phyloP scores from a whole-genome alignment of 768 basidiomycete genomes.

The Tubosaeta sp. region DNA sequence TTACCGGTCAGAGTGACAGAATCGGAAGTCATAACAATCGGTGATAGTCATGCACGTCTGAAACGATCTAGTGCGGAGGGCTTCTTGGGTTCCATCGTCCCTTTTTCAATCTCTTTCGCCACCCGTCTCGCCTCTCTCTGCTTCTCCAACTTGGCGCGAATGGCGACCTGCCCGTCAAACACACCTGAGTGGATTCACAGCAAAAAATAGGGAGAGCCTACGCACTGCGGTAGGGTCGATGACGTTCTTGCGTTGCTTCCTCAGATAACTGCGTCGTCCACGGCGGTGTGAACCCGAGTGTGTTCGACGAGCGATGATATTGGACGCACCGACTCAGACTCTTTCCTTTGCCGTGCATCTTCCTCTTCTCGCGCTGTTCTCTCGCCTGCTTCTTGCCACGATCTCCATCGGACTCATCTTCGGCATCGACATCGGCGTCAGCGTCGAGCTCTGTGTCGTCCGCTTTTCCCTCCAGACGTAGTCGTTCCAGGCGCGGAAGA shows the following conservation, averaged over 20 bases:
- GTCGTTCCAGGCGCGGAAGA: conserved; percentile 66
- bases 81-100: conserved; percentile 25
- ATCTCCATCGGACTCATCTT: conserved; percentile 34
- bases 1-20: not conserved
- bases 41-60: conserved; percentile 18
- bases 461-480: conserved; percentile 63
- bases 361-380: conserved; percentile 54
- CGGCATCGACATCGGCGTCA: conserved; percentile 35
- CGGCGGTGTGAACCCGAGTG: not conserved
- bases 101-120: conserved; percentile 34
- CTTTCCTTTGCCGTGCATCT: conserved; percentile 86
- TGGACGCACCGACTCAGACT: conserved; percentile 64
- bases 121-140: conserved; percentile 44
- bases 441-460: conserved; percentile 56
- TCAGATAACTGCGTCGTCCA: conserved; percentile 47
- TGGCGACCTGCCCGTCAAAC: conserved; percentile 39
- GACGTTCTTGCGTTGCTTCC: conserved; percentile 94
- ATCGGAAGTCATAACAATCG: not conserved
- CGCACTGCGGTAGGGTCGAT: conserved; percentile 76
- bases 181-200: not conserved
- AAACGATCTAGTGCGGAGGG: conserved; percentile 36
- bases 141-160: conserved; percentile 63
- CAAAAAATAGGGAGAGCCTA: not conserved
- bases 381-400: conserved; percentile 22
- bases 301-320: too few relatives aligned